A percentile compares a stretch with the other conserved stretches of the same genome.
Evolutionary conservation across 2,329 filamentous ascomycete genomes (phyloP).

Genomic region (Fusarium oligoseptatum): DNA sequence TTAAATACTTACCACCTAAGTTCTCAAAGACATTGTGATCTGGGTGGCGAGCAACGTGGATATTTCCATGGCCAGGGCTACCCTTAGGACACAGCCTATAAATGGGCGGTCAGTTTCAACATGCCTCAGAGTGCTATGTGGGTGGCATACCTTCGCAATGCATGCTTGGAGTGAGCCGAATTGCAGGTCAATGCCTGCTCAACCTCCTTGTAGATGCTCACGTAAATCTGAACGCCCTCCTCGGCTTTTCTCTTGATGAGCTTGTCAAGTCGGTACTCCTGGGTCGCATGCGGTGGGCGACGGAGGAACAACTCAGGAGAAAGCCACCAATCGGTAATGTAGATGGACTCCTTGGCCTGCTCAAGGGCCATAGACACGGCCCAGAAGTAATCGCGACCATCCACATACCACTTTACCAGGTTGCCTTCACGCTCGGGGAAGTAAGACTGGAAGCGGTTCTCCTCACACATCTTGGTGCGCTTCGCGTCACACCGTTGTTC

Average conservation of each 20-base stretch:
- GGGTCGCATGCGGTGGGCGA: constrained; percentile 83
- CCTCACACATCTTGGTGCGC: constrained; percentile 76
- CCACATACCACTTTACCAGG: constrained; percentile 96
- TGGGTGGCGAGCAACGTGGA: constrained; percentile 88
- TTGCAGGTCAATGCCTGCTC: constrained; percentile 89
- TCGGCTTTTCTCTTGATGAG: constrained; percentile 90
- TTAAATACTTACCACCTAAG: constrained; percentile 68
- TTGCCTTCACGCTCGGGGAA: constrained; percentile 90
- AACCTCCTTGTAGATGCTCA: constrained; percentile 93
- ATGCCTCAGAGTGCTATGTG: not conserved
- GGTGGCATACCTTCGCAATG: constrained; percentile 12
- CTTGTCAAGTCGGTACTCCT: constrained; percentile 89
- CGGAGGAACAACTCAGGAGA: constrained; percentile 90
- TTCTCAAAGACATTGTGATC: constrained; percentile 97
- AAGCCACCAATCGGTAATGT: constrained; percentile 98
- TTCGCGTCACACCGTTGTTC: constrained; percentile 88
- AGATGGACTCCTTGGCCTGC: constrained; percentile 90
- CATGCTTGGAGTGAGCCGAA: constrained; percentile 89
- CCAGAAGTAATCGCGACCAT: constrained; percentile 96
- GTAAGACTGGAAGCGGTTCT: constrained; percentile 89
- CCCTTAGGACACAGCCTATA: constrained; percentile 80
- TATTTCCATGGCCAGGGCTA: constrained; percentile 86
- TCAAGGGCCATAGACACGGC: constrained; percentile 92
- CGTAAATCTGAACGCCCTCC: constrained; percentile 92
- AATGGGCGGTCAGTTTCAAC: not conserved